Conservation (phyloP, 768 basidiomycete genomes). For the Leccinum ochraceum region DNA sequence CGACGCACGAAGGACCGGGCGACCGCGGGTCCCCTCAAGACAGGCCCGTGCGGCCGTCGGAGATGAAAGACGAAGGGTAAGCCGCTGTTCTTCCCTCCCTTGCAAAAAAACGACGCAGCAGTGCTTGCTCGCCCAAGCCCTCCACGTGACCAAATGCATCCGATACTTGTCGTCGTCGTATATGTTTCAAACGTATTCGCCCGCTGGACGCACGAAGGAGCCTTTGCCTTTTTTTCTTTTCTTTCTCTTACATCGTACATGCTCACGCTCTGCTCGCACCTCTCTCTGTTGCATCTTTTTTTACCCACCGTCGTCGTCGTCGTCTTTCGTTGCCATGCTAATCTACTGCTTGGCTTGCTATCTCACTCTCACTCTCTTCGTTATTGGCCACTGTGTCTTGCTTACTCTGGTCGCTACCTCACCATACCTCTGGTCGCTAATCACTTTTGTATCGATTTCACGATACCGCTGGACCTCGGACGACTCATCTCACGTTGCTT, state of each 20-base stretch:
- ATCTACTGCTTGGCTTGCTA: slow-evolving; percentile 29
- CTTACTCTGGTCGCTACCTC: slow-evolving; percentile 35
- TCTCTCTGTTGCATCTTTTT: slow-evolving; percentile 9
- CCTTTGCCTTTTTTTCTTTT: slow-evolving; percentile 3
- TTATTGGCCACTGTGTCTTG: slow-evolving; percentile 33
- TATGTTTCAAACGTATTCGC: slow-evolving; percentile 14
- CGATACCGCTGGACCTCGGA: slow-evolving; percentile 38
- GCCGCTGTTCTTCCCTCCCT: slow-evolving; percentile 34
- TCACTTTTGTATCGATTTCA: slow-evolving; percentile 35
- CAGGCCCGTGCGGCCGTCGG: slow-evolving; percentile 62
- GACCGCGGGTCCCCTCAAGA: slow-evolving; percentile 39
- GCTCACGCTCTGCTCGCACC: slow-evolving; percentile 17
- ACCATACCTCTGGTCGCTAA: slow-evolving; percentile 37
- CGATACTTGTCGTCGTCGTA: slow-evolving; percentile 13
- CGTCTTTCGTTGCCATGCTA: slow-evolving; percentile 30
- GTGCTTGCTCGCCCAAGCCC: slow-evolving; percentile 15
- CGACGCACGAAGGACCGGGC: slow-evolving; percentile 38
- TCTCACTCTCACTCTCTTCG: slow-evolving; percentile 14
- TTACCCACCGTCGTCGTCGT: slow-evolving; percentile 12
- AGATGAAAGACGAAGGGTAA: slow-evolving; percentile 86
- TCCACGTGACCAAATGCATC: slow-evolving; percentile 11
- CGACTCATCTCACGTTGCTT: slow-evolving; percentile 30
- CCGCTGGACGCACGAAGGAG: slow-evolving; percentile 24
- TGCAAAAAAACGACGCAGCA: slow-evolving; percentile 13
- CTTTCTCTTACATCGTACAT: slow-evolving; percentile 15